These are phyloP conservation scores for Blumeriella jaapii DNA, from an alignment of 2,329 filamentous ascomycete species.

Conservation along the genomic window DNA sequence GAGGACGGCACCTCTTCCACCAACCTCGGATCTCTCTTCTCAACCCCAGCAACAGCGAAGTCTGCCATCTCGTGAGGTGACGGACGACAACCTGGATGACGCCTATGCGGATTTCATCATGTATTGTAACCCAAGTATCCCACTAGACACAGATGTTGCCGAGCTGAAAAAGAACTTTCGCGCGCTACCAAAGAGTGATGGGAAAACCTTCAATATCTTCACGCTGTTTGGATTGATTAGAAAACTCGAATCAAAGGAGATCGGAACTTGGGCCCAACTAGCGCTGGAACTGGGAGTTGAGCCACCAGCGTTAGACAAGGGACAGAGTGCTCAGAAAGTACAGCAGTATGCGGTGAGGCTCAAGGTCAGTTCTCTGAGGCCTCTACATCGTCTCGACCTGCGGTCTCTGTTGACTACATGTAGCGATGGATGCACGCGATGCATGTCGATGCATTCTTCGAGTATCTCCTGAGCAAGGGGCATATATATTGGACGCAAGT, in stretches of 20 bases:
- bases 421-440: slow-evolving; percentile 94
- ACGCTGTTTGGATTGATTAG: slow-evolving; percentile 66
- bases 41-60: slow-evolving; percentile 7
- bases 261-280: slow-evolving; percentile 88
- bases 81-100: slow-evolving; percentile 61
- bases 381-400: not conserved
- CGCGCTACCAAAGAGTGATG: slow-evolving; percentile 73
- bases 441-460: slow-evolving; percentile 91
- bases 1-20: slow-evolving; percentile 4
- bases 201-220: slow-evolving; percentile 74
- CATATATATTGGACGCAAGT: slow-evolving; percentile 74
- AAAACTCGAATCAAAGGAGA: slow-evolving; percentile 67
- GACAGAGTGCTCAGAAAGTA: slow-evolving; percentile 84
- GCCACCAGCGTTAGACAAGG: slow-evolving; percentile 67
- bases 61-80: slow-evolving; percentile 58
- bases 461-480: slow-evolving; percentile 67
- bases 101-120: slow-evolving; percentile 78
- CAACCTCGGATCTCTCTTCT: slow-evolving; percentile 2
- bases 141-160: slow-evolving; percentile 55
- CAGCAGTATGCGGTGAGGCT: slow-evolving; percentile 88
- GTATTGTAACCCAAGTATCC: slow-evolving; percentile 78
- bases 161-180: slow-evolving; percentile 67
- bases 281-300: slow-evolving; percentile 82
- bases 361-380: slow-evolving; percentile 47
- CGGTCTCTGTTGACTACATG: slow-evolving; percentile 3